Base-by-base conservation (phyloP, 2,329 filamentous ascomycete genomes). In the Pseudogymnoascus sp. region DNA sequence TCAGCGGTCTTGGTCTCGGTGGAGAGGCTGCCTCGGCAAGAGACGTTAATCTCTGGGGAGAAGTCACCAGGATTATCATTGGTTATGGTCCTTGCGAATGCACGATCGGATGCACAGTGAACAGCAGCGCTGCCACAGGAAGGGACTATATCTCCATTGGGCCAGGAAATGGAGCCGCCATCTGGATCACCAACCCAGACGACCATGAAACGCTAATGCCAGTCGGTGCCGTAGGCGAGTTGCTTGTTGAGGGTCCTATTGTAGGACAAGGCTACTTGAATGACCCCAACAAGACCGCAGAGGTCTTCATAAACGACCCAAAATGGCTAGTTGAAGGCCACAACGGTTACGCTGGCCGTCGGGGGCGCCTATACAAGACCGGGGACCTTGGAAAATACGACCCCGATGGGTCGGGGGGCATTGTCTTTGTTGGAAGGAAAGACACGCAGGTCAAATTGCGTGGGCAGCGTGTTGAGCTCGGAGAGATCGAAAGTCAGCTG, bases 381-480 rank as follows among this genome's bases (percentile, higher is more conserved):
- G 85, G 84, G 0, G 84, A 87, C 66, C 74, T 86, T 0, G 84
- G 82, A 0, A 77, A 76, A 26, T 84, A 85, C 63, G 77, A 82
- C 47, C 71, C 74, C 0, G 80, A 86, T 60, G 79, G 80, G 1
- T 72, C 71, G 12, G 73, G 70, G n/a, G 78, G 77, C 5, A 79
- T 87, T 40, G 73, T 80, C 7, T 86, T 84, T 65, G 76, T 86
- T 40, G 85, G 86, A 14, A 79, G 87, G 60, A 86, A 85, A 67
- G 87, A 89, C 68, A 81, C 81, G n/a, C 86, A 87, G 71, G 82
- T 88, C 63, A 90, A 90, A 73, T 75, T 89, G 29, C 78, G 81
- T 10, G 89, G 89, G 26, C 86, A 84, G 67, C 77, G 86, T 63
- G 81, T 88, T 61, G 89, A 86, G 73, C 77, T 86, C 61, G 79